Evolutionary conservation across 1,139 yeast genomes (phyloP).

Genomic region (Pichia terricola): DNA sequence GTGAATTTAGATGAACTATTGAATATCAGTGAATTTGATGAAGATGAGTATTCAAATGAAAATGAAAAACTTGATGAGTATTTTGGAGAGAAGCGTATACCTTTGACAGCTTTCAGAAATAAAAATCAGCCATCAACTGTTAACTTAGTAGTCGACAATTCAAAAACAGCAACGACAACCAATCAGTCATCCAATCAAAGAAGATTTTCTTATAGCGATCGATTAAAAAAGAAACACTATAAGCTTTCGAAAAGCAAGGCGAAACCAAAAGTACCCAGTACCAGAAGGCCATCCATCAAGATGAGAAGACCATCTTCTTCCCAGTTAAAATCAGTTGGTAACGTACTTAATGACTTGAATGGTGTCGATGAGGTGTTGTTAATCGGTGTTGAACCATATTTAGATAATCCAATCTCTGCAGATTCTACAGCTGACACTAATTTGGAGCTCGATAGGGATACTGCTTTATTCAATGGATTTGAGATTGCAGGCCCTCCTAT

Average conservation of each 20-base stretch:
- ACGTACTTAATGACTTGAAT: not conserved
- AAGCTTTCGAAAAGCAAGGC: constrained; percentile 6
- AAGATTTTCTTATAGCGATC: constrained; percentile 17
- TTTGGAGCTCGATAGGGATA: not conserved
- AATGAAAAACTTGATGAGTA: constrained; percentile 28
- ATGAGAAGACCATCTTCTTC: not conserved
- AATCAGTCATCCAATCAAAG: constrained; percentile 9
- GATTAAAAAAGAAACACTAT: constrained; percentile 6
- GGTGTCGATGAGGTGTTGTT: constrained; percentile 10
- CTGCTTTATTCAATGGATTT: not conserved
- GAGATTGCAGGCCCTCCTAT: constrained; percentile 8
- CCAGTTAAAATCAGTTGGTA: not conserved
- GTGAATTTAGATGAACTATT: constrained; percentile 59
- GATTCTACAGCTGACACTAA: not conserved
- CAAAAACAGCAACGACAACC: constrained; percentile 6
- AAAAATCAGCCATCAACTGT: constrained; percentile 37
- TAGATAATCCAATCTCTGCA: not conserved
- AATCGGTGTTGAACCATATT: constrained; percentile 8
- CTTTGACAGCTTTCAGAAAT: constrained; percentile 83
- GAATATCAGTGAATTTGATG: constrained; percentile 82
- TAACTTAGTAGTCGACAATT: constrained; percentile 19
- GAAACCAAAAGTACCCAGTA: not conserved
- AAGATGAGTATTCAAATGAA: constrained; percentile 28
- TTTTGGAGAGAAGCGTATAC: constrained; percentile 52
- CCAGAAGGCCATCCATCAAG: not conserved